Percentiles rank a stretch among this genome's conserved stretches.
These are phyloP conservation scores for Acer negundo DNA, from an alignment of 345 rosid genomes.

Conservation along the genomic window DNA sequence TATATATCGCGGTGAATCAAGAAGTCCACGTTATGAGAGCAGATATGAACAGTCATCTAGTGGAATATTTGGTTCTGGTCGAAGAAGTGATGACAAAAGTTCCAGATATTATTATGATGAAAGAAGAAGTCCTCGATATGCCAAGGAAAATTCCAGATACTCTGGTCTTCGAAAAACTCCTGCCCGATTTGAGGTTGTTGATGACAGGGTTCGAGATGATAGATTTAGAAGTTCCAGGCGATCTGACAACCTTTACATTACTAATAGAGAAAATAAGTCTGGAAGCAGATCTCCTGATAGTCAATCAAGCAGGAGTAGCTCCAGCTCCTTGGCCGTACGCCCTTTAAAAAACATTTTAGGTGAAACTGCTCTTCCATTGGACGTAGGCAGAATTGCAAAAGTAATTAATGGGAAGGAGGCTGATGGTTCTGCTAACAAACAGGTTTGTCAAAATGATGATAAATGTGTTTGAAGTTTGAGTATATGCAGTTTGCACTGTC, in stretches of 20 bases:
- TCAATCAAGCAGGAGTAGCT: constrained; percentile 30
- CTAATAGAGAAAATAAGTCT: constrained; percentile 37
- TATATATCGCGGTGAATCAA: constrained; percentile 38
- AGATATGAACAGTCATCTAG: constrained; percentile 29
- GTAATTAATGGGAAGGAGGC: constrained; percentile 28
- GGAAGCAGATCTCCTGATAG: constrained; percentile 51
- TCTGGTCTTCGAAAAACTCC: constrained; percentile 55
- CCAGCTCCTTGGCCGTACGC: constrained; percentile 31
- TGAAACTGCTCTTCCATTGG: constrained; percentile 28
- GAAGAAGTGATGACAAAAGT: constrained; percentile 46
- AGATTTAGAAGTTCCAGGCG: constrained; percentile 34
- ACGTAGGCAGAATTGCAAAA: constrained; percentile 29
- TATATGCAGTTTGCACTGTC: not conserved
- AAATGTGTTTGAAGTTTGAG: not conserved
- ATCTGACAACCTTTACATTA: constrained; percentile 25
- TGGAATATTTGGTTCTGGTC: constrained; percentile 35
- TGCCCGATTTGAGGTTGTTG: constrained; percentile 78
- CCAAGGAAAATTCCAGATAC: constrained; percentile 43
- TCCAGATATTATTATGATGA: constrained; percentile 51
- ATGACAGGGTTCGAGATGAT: constrained; percentile 73
- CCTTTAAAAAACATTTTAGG: constrained; percentile 41
- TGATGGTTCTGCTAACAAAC: constrained; percentile 23
- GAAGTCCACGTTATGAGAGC: constrained; percentile 45
- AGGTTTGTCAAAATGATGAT: constrained; percentile 24
- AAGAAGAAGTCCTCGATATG: constrained; percentile 53